Evolutionary conservation across 2,329 filamentous ascomycete genomes (phyloP).

Genomic region (Colletotrichum endophyticum): DNA sequence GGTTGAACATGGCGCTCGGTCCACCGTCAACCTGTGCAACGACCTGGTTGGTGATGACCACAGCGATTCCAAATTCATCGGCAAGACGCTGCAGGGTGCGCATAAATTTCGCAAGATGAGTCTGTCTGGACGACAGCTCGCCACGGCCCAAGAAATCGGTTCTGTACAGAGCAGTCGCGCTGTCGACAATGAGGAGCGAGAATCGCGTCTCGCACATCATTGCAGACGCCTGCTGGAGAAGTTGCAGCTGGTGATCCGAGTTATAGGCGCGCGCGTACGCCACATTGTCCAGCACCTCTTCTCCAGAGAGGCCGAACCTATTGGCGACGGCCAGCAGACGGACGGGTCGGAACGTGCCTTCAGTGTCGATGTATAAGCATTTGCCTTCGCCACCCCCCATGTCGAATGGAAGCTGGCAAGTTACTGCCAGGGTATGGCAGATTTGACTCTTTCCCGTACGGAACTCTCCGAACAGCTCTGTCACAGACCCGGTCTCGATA

Average conservation of each 20-base stretch:
- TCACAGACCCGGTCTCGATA: slow-evolving; percentile 96
- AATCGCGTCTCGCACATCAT: slow-evolving; percentile 99
- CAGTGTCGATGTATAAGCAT: slow-evolving; percentile 97
- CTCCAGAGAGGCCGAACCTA: slow-evolving; percentile 90
- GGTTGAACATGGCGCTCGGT: slow-evolving; percentile 97
- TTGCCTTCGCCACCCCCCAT: slow-evolving; percentile 99
- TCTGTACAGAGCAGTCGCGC: slow-evolving; percentile 91
- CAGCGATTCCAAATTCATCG: slow-evolving; percentile 91
- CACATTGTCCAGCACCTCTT: slow-evolving; percentile 97
- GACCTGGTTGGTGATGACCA: slow-evolving; percentile 98
- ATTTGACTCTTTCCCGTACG: slow-evolving; percentile 98
- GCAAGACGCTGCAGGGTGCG: slow-evolving; percentile 79
- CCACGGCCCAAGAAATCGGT: slow-evolving; percentile 98
- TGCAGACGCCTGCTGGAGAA: slow-evolving; percentile 91
- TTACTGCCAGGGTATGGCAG: slow-evolving; percentile 97
- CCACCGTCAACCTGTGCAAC: slow-evolving; percentile 98
- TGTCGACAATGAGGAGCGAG: slow-evolving; percentile 94
- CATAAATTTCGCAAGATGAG: slow-evolving; percentile 88
- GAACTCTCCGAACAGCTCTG: slow-evolving; percentile 98
- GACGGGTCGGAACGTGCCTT: slow-evolving; percentile 95
- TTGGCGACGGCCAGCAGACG: slow-evolving; percentile 91
- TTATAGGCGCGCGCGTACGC: slow-evolving; percentile 98
- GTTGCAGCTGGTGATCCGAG: slow-evolving; percentile 94
- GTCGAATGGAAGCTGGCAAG: slow-evolving; percentile 96
- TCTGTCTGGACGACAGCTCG: slow-evolving; percentile 92